Percentiles rank a stretch among this genome's conserved stretches.
phyloP scores from a whole-genome alignment of 176 grass and related monocot species.

The Triticum dicoccoides region DNA sequence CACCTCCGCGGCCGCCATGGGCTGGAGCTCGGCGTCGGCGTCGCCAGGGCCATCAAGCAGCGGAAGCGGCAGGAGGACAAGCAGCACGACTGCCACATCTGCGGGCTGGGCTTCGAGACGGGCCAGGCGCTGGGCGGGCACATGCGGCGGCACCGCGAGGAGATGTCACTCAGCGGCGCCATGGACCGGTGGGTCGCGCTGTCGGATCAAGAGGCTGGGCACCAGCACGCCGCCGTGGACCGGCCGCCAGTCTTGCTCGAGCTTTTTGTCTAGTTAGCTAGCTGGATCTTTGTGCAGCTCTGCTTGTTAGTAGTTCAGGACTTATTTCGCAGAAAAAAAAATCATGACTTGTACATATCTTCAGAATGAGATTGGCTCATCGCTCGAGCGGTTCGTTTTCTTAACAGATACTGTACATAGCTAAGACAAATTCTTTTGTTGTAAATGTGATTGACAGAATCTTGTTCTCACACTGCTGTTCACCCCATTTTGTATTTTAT shows the following conservation, averaged over 20 bases:
- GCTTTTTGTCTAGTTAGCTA: neutral
- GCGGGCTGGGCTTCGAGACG: neutral
- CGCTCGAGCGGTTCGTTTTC: no score
- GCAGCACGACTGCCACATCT: neutral
- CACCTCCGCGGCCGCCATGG: slow-evolving; percentile 44
- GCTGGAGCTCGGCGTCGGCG: slow-evolving; percentile 40
- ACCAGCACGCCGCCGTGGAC: neutral
- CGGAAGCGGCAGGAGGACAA: neutral
- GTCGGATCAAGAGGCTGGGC: neutral
- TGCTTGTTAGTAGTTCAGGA: no score
- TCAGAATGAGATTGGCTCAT: no score
- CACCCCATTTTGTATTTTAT: neutral
- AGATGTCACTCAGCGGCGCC: neutral
- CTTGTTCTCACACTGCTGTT: no score
- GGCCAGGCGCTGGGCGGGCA: neutral
- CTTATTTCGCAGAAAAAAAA: no score
- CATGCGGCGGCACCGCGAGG: slow-evolving; percentile 61
- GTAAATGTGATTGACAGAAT: no score
- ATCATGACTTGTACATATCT: no score
- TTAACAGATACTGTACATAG: no score
- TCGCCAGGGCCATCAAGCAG: slow-evolving; percentile 16
- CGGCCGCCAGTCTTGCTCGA: neutral
- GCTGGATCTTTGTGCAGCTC: neutral
- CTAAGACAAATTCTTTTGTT: no score
- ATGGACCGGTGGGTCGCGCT: neutral